Conservation (phyloP, 1,284 basidiomycete genomes). For the Schizophyllum amplum region DNA sequence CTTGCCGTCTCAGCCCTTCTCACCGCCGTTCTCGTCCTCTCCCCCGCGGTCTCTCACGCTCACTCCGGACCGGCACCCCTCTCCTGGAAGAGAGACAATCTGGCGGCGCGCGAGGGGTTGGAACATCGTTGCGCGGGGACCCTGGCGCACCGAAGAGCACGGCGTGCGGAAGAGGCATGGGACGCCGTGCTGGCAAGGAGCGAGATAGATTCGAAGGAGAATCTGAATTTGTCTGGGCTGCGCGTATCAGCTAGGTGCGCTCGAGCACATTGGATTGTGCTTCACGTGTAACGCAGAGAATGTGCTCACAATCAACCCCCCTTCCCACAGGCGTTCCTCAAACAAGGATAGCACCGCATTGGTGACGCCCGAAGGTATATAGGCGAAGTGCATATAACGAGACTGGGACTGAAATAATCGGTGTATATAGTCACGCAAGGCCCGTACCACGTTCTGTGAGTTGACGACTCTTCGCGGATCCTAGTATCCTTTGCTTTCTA, state of each 20-base stretch:
- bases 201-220: not conserved
- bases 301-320: no score
- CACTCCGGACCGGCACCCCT: not conserved
- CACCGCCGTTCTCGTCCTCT: not conserved
- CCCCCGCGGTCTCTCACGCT: not conserved
- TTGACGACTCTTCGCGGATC: not conserved
- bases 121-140: constrained; percentile 1
- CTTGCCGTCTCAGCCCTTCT: not conserved
- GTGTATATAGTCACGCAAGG: constrained; percentile 3
- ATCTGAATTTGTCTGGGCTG: no score
- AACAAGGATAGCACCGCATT: constrained; percentile 3
- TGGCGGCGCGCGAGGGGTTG: not conserved
- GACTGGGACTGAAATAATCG: not conserved
- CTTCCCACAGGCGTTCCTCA: not conserved
- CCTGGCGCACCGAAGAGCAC: not conserved
- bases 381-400: no score
- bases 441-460: constrained; percentile 5
- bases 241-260: no score
- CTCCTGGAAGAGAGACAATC: constrained; percentile 4
- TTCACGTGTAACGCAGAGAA: no score
- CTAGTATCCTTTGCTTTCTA: not conserved
- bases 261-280: no score
- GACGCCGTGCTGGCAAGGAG: not conserved
- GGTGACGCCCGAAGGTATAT: constrained; percentile 2
- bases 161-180: not conserved